Evolutionary conservation across 202 grass and related monocot genomes (phyloP).

Genomic region (Setaria italica): DNA sequence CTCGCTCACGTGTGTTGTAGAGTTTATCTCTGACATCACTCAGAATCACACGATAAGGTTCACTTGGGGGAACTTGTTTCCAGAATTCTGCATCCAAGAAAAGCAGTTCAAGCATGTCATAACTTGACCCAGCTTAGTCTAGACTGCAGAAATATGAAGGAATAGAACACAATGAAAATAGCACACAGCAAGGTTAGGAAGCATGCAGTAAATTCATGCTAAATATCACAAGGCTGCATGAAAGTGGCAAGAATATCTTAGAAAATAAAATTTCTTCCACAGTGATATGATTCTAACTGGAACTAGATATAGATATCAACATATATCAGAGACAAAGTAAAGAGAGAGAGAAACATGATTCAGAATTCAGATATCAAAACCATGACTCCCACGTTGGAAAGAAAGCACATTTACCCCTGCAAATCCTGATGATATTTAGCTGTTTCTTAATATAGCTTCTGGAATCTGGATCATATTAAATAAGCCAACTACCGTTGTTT

Average conservation of each 20-base stretch:
- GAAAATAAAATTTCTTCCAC: constrained; percentile 10
- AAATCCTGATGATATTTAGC: neutral
- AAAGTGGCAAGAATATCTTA: constrained; percentile 13
- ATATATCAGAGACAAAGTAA: neutral
- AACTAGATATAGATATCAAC: neutral
- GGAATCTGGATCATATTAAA: too few species aligned
- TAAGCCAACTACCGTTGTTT: neutral
- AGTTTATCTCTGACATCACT: constrained; percentile 92
- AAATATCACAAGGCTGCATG: neutral
- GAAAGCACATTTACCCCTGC: neutral
- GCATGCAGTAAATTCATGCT: constrained; percentile 5
- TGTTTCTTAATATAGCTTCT: constrained; percentile 6
- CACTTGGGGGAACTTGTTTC: constrained; percentile 88
- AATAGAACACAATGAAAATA: constrained; percentile 11
- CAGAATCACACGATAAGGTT: constrained; percentile 94
- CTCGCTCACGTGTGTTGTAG: constrained; percentile 81
- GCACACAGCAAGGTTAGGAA: neutral
- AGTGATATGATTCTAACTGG: neutral
- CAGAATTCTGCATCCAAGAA: constrained; percentile 81
- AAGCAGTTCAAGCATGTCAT: constrained; percentile 44
- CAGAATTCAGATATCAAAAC: neutral
- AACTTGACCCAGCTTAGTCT: constrained; percentile 2
- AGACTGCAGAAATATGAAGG: neutral
- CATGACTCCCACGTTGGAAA: neutral
- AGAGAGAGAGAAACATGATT: neutral